Percentiles rank a stretch among this genome's conserved stretches.
Conservation (phyloP, 2,329 filamentous ascomycete genomes). For the Cladorrhinum sp. region DNA sequence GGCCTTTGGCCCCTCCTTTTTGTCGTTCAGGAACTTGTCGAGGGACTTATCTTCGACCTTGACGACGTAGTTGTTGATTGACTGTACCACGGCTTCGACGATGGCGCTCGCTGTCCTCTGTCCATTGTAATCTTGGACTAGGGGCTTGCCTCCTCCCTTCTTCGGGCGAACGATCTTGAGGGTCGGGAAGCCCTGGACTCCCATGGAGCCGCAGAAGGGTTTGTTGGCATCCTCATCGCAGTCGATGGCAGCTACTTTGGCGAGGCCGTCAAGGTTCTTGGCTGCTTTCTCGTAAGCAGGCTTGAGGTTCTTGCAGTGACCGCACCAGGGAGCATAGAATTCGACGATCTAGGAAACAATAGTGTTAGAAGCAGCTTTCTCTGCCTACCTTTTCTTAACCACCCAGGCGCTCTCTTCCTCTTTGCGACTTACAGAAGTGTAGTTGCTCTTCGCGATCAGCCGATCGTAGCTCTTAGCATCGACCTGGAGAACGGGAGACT, state of each 20-base stretch:
- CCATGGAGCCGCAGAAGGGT: conserved; percentile 77
- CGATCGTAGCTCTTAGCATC: conserved; percentile 75
- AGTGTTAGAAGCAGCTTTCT: not conserved
- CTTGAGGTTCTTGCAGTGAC: conserved; percentile 94
- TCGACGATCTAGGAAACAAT: conserved; percentile 55
- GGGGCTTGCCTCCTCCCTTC: conserved; percentile 69
- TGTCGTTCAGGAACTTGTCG: conserved; percentile 66
- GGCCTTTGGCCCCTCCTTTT: conserved; percentile 72
- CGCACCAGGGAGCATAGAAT: conserved; percentile 98
- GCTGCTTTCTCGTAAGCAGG: conserved; percentile 94
- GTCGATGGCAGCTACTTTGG: conserved; percentile 90
- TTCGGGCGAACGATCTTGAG: conserved; percentile 88
- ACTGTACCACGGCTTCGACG: conserved; percentile 76
- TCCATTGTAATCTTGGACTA: conserved; percentile 89
- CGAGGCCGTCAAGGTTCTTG: conserved; percentile 82
- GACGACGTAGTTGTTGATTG: conserved; percentile 90
- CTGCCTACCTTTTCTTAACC: not conserved
- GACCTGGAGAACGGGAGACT: conserved; percentile 81
- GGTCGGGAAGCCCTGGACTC: conserved; percentile 90
- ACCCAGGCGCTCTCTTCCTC: not conserved
- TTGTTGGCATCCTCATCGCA: conserved; percentile 96
- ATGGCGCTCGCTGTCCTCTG: conserved; percentile 80
- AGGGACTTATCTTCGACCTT: conserved; percentile 75
- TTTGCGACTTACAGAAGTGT: conserved; percentile 70
- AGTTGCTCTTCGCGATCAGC: conserved; percentile 82